Base-by-base conservation (phyloP, 2,329 filamentous ascomycete species). In the Lachnellula cervina region DNA sequence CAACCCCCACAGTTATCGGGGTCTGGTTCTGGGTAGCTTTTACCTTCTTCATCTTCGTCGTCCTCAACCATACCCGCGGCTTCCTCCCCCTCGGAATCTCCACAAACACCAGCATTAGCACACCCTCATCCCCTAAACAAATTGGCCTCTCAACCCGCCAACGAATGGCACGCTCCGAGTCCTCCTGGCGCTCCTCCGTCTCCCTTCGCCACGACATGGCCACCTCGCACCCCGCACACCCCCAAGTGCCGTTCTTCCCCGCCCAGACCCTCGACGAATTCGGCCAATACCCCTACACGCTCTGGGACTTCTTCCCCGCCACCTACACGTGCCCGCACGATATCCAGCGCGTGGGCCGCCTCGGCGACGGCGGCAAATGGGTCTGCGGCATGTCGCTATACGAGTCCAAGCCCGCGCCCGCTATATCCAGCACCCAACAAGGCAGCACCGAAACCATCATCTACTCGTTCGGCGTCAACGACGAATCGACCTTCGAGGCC, bases 311-410 rank as follows among this genome's bases (percentile, higher is more conserved):
- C 60, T 67, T 70, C 21, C 71, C 70, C 5, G 67, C 73, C 2
- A 67, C 71, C 1, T 75, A 71, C 61, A 68, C 66, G 47, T 75
- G 73, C 60, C 73, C 73, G 3, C 68, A 72, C 52, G 72, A 74
- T 34, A 66, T 75, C 16, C 70, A 74, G 56, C 68, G 73, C 6
- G 62, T 75, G 2, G 73, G 73, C 3, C 62, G 67, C 4, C 59
- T 73, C 5, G 73, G 73, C 32, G 72, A 74, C 40, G 73, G 73
- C n/a, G 73, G 73, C 21, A 76, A 75, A 59, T 73, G 72, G 70
- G 68, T 74, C 14, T 76, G 73, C 61, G 73, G 73, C 38, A 72
- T 74, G 69, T 69, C 66, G 6, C 60, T 66, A n/a, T 72, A 70
- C 55, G 70, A 71, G 57, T 60, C 61, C 13, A 59, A 63, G 46